Conservation (phyloP, 306 rosid species). For the Cucurbita maxima region DNA sequence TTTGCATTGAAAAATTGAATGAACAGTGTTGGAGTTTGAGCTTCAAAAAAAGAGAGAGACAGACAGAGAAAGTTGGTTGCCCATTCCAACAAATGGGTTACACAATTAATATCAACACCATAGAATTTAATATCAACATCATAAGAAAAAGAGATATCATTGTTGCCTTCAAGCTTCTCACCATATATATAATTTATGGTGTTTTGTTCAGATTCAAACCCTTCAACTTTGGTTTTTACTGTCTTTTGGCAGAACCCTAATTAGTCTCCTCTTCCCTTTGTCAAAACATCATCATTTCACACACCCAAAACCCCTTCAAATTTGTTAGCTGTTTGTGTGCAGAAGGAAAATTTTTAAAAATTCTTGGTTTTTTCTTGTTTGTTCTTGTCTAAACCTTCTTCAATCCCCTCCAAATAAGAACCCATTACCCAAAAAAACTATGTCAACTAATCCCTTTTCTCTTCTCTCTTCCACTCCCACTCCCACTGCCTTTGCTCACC, state of each 20-base stretch:
- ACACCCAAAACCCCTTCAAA: constrained; percentile 14
- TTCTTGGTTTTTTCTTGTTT: constrained; percentile 4
- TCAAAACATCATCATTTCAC: constrained; percentile 4
- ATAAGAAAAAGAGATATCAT: too few relatives aligned
- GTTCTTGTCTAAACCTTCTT: background rate
- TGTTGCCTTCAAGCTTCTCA: too few relatives aligned
- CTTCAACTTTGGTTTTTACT: constrained; percentile 44
- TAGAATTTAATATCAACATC: background rate
- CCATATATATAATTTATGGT: background rate
- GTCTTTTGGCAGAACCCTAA: constrained; percentile 51
- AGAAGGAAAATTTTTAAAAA: background rate
- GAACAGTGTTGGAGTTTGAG: background rate
- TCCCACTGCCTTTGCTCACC: constrained; percentile 27
- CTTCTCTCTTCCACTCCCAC: constrained; percentile 31
- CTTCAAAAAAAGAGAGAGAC: constrained; percentile 6
- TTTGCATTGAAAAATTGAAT: background rate
- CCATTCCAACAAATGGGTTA: constrained; percentile 60
- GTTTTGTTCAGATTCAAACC: constrained; percentile 30
- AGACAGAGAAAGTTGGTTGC: constrained; percentile 24
- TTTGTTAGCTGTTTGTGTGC: constrained; percentile 14
- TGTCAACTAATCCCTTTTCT: constrained; percentile 57
- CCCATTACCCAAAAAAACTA: constrained; percentile 20
- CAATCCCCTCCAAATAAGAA: constrained; percentile 2
- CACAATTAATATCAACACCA: constrained; percentile 20
- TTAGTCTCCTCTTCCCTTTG: background rate